These are phyloP conservation scores for Conidiobolus incongruus DNA, from an alignment of 371 early-diverging fungal species.

Conservation along the genomic window DNA sequence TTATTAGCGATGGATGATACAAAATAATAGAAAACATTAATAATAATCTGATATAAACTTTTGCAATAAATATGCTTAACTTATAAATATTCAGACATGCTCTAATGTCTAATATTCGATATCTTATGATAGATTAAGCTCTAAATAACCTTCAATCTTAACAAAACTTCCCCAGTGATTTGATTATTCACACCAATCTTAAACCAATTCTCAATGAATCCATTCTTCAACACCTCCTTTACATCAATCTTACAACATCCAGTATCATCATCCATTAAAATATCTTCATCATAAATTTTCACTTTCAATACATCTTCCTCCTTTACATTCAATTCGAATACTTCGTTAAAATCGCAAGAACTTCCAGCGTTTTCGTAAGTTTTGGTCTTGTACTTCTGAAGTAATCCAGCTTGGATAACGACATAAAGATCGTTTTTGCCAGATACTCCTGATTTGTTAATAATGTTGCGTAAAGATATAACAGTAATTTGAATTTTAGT, in stretches of 20 bases:
- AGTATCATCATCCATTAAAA: conserved; percentile 1
- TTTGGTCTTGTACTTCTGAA: conserved; percentile 2
- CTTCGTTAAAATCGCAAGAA: not conserved
- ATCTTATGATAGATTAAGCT: too few relatives aligned
- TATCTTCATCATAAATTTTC: conserved; percentile 1
- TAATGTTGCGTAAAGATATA: not conserved
- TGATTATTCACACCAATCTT: conserved; percentile 1
- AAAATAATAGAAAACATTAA: too few relatives aligned
- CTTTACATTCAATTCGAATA: conserved; percentile 1
- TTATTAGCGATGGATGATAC: too few relatives aligned
- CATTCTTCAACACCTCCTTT: not conserved
- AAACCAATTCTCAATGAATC: conserved; percentile 4
- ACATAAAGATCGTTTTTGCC: conserved; percentile 4
- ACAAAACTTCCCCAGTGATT: conserved; percentile 2
- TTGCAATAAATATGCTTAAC: too few relatives aligned
- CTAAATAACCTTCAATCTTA: not conserved
- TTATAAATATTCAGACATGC: too few relatives aligned
- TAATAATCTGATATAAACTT: too few relatives aligned
- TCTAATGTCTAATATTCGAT: too few relatives aligned
- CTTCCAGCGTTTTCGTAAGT: not conserved
- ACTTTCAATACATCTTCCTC: conserved; percentile 3
- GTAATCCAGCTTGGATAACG: not conserved
- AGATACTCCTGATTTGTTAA: not conserved
- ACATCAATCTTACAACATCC: conserved; percentile 1
- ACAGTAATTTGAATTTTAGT: not conserved